A percentile compares a stretch with the other conserved stretches of the same genome.
Evolutionary conservation across 116 monocot genomes (phyloP).

Genomic region (Posidonia oceanica): DNA sequence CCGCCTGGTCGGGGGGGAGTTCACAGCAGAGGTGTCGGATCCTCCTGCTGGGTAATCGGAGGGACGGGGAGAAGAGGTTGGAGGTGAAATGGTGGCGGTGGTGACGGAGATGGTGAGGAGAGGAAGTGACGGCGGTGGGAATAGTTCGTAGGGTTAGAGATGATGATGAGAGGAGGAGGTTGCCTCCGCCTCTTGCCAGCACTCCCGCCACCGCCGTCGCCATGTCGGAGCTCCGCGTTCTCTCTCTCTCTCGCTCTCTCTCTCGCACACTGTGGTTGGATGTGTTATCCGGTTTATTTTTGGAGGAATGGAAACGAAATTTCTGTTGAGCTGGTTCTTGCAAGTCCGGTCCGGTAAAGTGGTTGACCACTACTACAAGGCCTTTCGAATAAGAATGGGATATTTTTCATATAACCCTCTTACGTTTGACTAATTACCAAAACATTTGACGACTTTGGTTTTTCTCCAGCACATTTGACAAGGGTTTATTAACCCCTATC

Average conservation of each 20-base stretch:
- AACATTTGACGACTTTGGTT: too few relatives aligned
- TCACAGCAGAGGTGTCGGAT: conserved; percentile 1
- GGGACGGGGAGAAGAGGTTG: not conserved
- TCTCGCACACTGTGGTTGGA: not conserved
- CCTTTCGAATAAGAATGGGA: too few relatives aligned
- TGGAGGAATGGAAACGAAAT: too few relatives aligned
- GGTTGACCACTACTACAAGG: too few relatives aligned
- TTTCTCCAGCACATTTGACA: too few relatives aligned
- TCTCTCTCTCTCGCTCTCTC: too few relatives aligned
- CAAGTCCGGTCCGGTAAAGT: too few relatives aligned
- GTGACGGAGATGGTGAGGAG: conserved; percentile 23
- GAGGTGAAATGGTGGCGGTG: conserved; percentile 13
- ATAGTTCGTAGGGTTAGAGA: not conserved
- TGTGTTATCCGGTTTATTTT: not conserved
- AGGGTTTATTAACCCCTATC: too few relatives aligned
- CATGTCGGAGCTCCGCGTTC: not conserved
- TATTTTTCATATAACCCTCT: too few relatives aligned
- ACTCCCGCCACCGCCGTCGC: not conserved
- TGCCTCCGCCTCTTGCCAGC: conserved; percentile 1
- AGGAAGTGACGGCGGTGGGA: conserved; percentile 7
- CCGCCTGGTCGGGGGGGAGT: not conserved
- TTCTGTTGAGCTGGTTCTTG: too few relatives aligned
- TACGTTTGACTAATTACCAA: too few relatives aligned
- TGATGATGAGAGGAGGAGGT: not conserved
- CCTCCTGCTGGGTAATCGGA: not conserved